Conservation (phyloP, 495 filamentous ascomycete species). For the Penicillium bovifimosum region DNA sequence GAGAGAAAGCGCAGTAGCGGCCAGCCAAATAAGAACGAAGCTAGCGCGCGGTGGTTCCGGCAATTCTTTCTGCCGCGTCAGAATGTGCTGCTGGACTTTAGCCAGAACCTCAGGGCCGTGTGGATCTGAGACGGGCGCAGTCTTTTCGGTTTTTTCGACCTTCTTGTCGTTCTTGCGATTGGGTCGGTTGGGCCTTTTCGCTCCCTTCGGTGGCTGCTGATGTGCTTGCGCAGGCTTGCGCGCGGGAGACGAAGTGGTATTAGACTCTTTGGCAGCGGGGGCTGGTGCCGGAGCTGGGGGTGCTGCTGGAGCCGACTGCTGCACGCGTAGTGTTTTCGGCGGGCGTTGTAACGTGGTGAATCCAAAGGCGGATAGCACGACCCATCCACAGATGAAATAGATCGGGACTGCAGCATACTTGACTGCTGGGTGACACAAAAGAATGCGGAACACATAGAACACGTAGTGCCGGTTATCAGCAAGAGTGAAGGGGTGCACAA, state of each 20-base stretch:
- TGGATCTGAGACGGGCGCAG: constrained; percentile 14
- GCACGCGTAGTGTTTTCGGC: constrained; percentile 23
- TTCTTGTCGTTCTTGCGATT: constrained; percentile 27
- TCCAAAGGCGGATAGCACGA: constrained; percentile 51
- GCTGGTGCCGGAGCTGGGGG: neutral
- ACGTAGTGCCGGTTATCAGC: constrained; percentile 96
- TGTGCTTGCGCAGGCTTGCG: constrained; percentile 6
- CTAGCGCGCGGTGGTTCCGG: constrained; percentile 37
- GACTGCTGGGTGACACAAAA: constrained; percentile 57
- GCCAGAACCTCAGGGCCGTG: constrained; percentile 30
- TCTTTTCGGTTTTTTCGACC: neutral
- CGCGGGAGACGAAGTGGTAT: neutral
- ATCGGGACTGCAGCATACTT: constrained; percentile 63
- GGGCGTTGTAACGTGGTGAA: constrained; percentile 24
- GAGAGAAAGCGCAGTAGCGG: constrained; percentile 67
- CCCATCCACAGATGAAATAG: constrained; percentile 60
- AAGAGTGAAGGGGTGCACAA: constrained; percentile 91
- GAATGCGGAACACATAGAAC: constrained; percentile 90
- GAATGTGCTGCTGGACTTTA: constrained; percentile 29
- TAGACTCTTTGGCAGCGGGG: neutral
- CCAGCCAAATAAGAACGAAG: constrained; percentile 64
- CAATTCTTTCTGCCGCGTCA: constrained; percentile 31
- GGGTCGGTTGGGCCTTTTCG: constrained; percentile 20
- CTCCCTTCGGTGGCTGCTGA: constrained; percentile 19
- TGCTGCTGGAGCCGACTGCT: neutral